phyloP scores from a whole-genome alignment of 768 basidiomycete species.

The Leucosporidium creatinivorum region DNA sequence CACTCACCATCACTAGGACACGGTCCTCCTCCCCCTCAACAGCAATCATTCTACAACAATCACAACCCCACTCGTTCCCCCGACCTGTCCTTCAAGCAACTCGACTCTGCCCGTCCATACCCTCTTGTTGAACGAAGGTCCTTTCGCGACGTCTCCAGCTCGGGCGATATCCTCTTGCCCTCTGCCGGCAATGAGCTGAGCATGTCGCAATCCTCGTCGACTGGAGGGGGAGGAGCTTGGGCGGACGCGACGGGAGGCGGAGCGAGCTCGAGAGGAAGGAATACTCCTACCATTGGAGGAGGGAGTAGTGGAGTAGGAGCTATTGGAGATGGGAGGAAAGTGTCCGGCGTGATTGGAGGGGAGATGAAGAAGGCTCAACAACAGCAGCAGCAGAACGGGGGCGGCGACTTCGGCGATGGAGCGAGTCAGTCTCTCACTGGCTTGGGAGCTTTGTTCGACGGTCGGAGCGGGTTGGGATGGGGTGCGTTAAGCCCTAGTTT shows the following conservation, averaged over 20 bases:
- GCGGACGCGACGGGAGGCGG: neutral
- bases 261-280: neutral
- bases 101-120: constrained; percentile 6
- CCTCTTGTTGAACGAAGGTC: constrained; percentile 14
- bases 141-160: constrained; percentile 10
- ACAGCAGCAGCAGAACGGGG: no score
- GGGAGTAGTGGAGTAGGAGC: constrained; percentile 4
- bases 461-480: no score
- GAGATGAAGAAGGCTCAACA: no score
- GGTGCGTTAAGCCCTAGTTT: no score
- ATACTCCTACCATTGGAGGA: constrained; percentile 3
- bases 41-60: neutral
- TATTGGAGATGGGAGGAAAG: constrained; percentile 19
- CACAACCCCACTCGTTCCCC: neutral
- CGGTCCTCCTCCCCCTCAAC: no score
- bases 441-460: no score
- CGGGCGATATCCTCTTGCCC: constrained; percentile 14
- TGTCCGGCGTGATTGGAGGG: neutral
- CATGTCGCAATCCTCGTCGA: neutral
- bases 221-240: neutral
- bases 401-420: no score
- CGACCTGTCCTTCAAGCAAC: no score
- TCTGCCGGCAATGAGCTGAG: neutral
- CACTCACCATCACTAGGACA: no score
- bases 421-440: no score